Evolutionary conservation across 1,139 yeast genomes (phyloP), one percentile per base, ranked within the genome.

Genomic region (Saccharomyces hybrid): DNA sequence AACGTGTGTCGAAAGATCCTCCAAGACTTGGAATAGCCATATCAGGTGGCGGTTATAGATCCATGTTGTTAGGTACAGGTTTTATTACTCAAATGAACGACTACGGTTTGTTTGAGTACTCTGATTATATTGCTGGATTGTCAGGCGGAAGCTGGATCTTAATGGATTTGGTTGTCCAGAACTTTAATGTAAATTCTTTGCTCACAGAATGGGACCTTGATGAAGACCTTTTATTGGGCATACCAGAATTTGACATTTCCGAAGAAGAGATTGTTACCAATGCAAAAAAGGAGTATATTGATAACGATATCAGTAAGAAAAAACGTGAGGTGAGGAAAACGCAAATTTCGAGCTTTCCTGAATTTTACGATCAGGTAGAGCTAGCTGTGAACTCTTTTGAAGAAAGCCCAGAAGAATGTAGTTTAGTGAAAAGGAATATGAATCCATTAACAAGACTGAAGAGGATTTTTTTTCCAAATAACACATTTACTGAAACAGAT

Each of bases 31-130:
- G 83, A 0, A 58, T 84, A 7, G 83, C 87, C 0, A 66, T 86
- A 29, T 84, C 90, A 4, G 93, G 93, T 3, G 93, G 93, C 9
- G 89, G 90, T 0, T 84, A 82, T 60, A 71, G 91, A 56, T 79
- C 91, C 1, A 79, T 86, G 81, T 65, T 86, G 9, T 76, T 79
- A 3, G 86, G 86, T 1, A 85, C 85, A 1, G 93, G 93, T 1
- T 75, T 78, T n/a, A 55, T 84, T 1, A 64, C 75, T 7, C 86
- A 86, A 0, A 72, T 80, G 62, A 86, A 84, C 61, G 62, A 60
- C 3, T 63, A 78, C 26, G 86, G 86, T 0, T 57, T 85, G 13
- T 69, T 82, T 29, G 86, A 83, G 59, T 70, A 80, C 6, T 58
- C 82, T 0, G 70, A 77, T 8, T 84, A 84, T 60, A 73, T 84